A percentile compares a stretch with the other conserved stretches of the same genome.
phyloP scores from a whole-genome alignment of 192 early-diverging fungal genomes.

The Coemansia sp. region DNA sequence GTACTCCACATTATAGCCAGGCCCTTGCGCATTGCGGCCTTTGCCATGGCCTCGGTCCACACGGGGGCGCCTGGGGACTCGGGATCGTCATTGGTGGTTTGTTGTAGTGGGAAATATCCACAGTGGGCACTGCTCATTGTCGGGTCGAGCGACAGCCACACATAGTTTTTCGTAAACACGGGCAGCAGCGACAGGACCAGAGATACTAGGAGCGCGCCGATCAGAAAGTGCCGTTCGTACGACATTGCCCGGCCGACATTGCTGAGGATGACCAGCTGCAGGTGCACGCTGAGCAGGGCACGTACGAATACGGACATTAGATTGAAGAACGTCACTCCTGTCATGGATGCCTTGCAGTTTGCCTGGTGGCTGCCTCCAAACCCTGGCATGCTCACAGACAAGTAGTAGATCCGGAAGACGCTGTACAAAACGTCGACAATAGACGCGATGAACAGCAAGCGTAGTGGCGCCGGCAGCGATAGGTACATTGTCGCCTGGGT shows the following conservation, averaged over 20 bases:
- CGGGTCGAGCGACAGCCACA: slow-evolving; percentile 34
- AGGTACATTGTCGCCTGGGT: slow-evolving; percentile 42
- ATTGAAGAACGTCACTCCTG: slow-evolving; percentile 36
- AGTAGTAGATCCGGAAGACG: slow-evolving; percentile 34
- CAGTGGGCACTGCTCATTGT: slow-evolving; percentile 32
- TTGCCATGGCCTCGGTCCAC: slow-evolving; percentile 22
- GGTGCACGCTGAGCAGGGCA: slow-evolving; percentile 36
- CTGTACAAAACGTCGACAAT: slow-evolving; percentile 41
- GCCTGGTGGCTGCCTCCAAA: slow-evolving; percentile 21
- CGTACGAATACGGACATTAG: slow-evolving; percentile 41
- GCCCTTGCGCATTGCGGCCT: slow-evolving; percentile 28
- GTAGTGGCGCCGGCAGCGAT: slow-evolving; percentile 30
- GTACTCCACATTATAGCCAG: slow-evolving; percentile 40
- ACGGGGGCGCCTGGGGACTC: background rate
- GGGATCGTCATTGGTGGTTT: slow-evolving; percentile 3
- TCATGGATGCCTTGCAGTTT: slow-evolving; percentile 44
- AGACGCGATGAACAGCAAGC: slow-evolving; percentile 38
- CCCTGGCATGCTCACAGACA: slow-evolving; percentile 24
- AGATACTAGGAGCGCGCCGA: slow-evolving; percentile 14
- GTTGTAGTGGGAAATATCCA: slow-evolving; percentile 32
- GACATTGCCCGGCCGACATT: slow-evolving; percentile 21
- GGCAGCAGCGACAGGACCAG: slow-evolving; percentile 24
- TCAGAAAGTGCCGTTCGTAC: slow-evolving; percentile 34
- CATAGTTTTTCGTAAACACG: slow-evolving; percentile 31
- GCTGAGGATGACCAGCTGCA: slow-evolving; percentile 35